These are phyloP conservation scores for Chionographis japonica DNA, from an alignment of 106 monocot species.

Conservation along the genomic window DNA sequence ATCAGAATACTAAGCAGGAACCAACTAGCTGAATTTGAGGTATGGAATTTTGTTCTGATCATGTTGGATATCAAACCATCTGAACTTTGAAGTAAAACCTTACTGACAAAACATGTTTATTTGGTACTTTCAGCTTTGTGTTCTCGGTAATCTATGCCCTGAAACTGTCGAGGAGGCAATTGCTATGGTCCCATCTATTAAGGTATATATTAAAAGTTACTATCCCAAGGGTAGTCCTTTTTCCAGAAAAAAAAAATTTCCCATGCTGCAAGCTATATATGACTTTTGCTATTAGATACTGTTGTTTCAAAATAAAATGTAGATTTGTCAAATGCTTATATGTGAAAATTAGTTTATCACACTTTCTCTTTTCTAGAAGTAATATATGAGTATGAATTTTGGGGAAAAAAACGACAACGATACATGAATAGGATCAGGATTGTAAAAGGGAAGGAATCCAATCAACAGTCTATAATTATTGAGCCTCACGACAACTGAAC, in stretches of 20 bases:
- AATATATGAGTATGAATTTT: too few species aligned
- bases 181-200: slow-evolving; percentile 92
- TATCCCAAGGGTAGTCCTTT: not conserved
- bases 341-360: too few species aligned
- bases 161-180: slow-evolving; percentile 95
- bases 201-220: slow-evolving; percentile 38
- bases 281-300: not conserved
- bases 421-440: too few species aligned
- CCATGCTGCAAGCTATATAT: not conserved
- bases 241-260: not conserved
- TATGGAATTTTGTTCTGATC: slow-evolving; percentile 19
- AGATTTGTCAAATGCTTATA: too few species aligned
- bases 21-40: slow-evolving; percentile 92
- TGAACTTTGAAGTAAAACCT: too few species aligned
- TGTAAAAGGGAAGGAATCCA: too few species aligned
- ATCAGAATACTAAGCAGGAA: slow-evolving; percentile 82
- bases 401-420: too few species aligned
- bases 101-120: not conserved
- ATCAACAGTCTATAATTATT: too few species aligned
- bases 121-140: slow-evolving; percentile 62
- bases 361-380: too few species aligned
- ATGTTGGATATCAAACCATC: not conserved
- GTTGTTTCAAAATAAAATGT: too few species aligned
- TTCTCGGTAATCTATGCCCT: slow-evolving; percentile 94
- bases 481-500: too few species aligned